A percentile compares a stretch with the other conserved stretches of the same genome.
These are phyloP conservation scores for Populus simonii DNA, from an alignment of 345 rosid species.

Conservation along the genomic window DNA sequence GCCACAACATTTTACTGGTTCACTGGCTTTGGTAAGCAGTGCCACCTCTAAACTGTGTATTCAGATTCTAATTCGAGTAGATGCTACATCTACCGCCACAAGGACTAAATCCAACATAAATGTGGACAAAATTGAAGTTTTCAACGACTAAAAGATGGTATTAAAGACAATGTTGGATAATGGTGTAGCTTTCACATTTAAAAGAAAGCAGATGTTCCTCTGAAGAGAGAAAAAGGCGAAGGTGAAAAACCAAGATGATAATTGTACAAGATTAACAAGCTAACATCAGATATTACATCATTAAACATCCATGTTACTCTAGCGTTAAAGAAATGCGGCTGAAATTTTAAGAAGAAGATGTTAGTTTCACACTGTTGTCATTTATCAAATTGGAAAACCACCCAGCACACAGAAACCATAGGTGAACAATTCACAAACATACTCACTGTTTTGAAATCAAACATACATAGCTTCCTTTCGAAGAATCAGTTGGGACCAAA, in stretches of 20 bases:
- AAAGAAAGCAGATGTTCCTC: not conserved
- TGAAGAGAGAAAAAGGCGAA: not conserved
- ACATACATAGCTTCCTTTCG: not conserved
- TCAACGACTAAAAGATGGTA: not conserved
- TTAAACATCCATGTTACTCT: conserved; percentile 8
- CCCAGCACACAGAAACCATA: conserved; percentile 21
- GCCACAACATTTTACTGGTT: conserved; percentile 1
- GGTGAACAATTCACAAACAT: conserved; percentile 22
- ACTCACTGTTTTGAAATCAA: conserved; percentile 11
- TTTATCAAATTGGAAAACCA: conserved; percentile 21
- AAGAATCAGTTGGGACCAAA: conserved; percentile 6
- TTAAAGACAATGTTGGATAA: not conserved
- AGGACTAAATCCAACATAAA: not conserved
- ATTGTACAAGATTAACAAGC: not conserved
- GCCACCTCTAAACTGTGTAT: not conserved
- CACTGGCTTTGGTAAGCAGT: not conserved
- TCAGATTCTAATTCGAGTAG: not conserved
- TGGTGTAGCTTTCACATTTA: no score
- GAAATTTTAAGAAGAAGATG: conserved; percentile 17
- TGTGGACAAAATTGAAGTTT: not conserved
- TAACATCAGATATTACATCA: not conserved
- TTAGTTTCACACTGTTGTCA: conserved; percentile 14
- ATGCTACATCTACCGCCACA: not conserved
- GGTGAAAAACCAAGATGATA: not conserved
- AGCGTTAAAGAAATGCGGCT: conserved; percentile 2